Percentiles rank a stretch among this genome's conserved stretches.
These are phyloP conservation scores for Colletotrichum sp. DNA, from an alignment of 2,329 filamentous ascomycete species.

Conservation along the genomic window DNA sequence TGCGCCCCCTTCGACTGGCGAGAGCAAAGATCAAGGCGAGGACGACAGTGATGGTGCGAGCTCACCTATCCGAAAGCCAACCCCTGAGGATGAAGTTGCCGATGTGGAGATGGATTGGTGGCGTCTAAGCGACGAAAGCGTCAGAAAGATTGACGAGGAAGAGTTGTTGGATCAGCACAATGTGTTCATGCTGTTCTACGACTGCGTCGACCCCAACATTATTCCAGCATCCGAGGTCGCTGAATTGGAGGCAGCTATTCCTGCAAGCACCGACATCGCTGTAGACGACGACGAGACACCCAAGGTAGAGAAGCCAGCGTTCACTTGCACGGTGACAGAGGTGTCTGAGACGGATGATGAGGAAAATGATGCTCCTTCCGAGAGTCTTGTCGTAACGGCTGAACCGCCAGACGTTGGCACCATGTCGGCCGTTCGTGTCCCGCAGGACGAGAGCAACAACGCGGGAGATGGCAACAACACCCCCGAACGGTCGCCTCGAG, in stretches of 20 bases:
- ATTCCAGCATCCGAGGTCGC: conserved; percentile 42
- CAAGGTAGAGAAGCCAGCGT: conserved; percentile 2
- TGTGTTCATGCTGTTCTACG: conserved; percentile 98
- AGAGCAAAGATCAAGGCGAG: conserved; percentile 31
- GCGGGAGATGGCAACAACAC: background rate
- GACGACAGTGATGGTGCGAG: conserved; percentile 24
- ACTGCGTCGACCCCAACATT: conserved; percentile 65
- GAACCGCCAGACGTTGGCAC: background rate
- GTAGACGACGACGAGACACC: conserved; percentile 15
- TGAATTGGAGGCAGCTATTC: background rate
- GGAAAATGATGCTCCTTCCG: background rate
- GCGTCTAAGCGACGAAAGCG: conserved; percentile 88
- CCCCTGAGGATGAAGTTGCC: conserved; percentile 1
- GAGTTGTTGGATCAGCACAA: conserved; percentile 77
- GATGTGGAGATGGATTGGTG: conserved; percentile 73
- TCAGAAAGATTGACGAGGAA: conserved; percentile 75
- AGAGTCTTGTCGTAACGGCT: background rate
- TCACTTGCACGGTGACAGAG: conserved; percentile 15
- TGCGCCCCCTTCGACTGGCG: conserved; percentile 21
- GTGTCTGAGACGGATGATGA: background rate
- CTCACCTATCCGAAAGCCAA: conserved; percentile 22
- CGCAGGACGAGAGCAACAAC: background rate
- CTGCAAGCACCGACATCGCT: background rate
- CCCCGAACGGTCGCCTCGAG: background rate
- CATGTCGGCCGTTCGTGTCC: background rate